Conservation (phyloP, 768 basidiomycete species). For the Suillus clintonianus region DNA sequence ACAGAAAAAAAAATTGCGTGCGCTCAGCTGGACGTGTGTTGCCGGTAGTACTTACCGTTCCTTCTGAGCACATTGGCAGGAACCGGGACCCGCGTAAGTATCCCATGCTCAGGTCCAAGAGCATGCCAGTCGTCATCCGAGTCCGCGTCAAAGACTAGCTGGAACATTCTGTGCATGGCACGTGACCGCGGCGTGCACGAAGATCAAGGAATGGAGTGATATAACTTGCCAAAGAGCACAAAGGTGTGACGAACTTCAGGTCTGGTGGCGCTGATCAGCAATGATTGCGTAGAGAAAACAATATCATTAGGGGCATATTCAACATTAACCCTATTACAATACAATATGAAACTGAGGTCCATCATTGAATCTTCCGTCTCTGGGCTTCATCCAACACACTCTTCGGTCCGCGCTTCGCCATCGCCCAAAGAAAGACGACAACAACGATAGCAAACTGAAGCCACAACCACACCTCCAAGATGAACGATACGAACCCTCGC, state of each 20-base stretch:
- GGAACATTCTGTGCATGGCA: neutral
- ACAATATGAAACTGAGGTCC: conserved; percentile 2
- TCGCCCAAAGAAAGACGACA: conserved; percentile 75
- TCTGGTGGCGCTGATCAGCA: no score
- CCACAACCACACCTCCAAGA: conserved; percentile 84
- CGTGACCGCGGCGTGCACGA: neutral
- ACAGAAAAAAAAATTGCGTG: neutral
- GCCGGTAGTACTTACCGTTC: neutral
- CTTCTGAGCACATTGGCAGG: neutral
- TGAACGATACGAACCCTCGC: conserved; percentile 40
- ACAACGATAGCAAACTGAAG: conserved; percentile 77
- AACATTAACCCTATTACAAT: conserved; percentile 16
- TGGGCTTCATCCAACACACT: conserved; percentile 56
- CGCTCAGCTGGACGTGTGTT: neutral
- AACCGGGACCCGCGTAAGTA: neutral
- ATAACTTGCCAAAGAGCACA: no score
- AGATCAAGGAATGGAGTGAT: no score
- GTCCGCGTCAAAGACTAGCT: neutral
- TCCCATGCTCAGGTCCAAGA: neutral
- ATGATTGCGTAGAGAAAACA: neutral
- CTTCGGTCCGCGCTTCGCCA: conserved; percentile 78
- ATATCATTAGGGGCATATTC: conserved; percentile 12
- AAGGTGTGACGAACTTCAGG: no score
- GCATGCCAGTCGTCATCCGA: neutral
- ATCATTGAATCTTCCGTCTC: conserved; percentile 23